Percentiles rank a stretch among this genome's conserved stretches.
Conservation (phyloP, 2,329 filamentous ascomycete genomes). For the Stemphylium beticola region DNA sequence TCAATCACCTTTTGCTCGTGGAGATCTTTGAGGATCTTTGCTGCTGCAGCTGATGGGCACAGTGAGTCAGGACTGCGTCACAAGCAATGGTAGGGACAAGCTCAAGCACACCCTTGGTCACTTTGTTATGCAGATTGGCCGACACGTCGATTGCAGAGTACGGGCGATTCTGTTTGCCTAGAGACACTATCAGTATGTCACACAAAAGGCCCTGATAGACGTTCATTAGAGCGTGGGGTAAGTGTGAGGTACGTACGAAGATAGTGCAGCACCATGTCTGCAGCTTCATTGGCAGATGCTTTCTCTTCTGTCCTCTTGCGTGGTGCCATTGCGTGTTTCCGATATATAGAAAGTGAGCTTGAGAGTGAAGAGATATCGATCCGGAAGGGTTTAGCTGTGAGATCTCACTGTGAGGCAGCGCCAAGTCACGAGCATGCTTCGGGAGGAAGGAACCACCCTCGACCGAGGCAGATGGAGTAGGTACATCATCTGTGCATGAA, state of each 20-base stretch:
- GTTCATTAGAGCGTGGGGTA: background rate
- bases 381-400: background rate
- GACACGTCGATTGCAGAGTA: slow-evolving; percentile 66
- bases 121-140: slow-evolving; percentile 66
- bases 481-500: background rate
- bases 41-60: slow-evolving; percentile 57
- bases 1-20: slow-evolving; percentile 66
- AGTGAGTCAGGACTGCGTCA: slow-evolving; percentile 12
- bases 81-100: too few relatives aligned
- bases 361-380: background rate
- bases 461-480: slow-evolving; percentile 5
- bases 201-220: too few relatives aligned
- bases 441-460: slow-evolving; percentile 19
- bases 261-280: slow-evolving; percentile 57
- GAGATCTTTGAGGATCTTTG: slow-evolving; percentile 68
- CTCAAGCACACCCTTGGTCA: slow-evolving; percentile 58
- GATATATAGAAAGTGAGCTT: background rate
- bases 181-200: slow-evolving; percentile 6
- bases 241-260: slow-evolving; percentile 51
- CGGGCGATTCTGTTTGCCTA: slow-evolving; percentile 60
- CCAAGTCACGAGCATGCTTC: slow-evolving; percentile 5
- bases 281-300: slow-evolving; percentile 44
- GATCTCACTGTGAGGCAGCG: background rate
- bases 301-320: slow-evolving; percentile 49
- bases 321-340: slow-evolving; percentile 38